phyloP scores from a whole-genome alignment of 208 protist genomes.

The Crithidia fasciculata region DNA sequence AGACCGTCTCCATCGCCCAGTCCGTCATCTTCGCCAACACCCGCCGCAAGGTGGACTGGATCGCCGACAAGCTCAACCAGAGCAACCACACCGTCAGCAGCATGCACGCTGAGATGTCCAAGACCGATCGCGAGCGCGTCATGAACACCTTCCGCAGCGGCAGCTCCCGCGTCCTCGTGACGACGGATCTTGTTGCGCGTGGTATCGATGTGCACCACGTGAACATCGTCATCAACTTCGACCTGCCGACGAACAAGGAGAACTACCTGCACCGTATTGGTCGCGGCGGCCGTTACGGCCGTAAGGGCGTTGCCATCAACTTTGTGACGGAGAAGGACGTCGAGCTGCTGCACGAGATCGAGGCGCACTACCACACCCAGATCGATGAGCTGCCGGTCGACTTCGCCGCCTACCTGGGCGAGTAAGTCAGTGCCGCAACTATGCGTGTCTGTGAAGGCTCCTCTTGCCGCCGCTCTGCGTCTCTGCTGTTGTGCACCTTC shows the following conservation, averaged over 20 bases:
- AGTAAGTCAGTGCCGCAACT: conserved; percentile 31
- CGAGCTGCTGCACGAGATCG: conserved; percentile 96
- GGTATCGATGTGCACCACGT: conserved; percentile 99
- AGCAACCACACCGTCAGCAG: conserved; percentile 94
- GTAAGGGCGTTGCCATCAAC: conserved; percentile 99
- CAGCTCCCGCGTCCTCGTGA: conserved; percentile 97
- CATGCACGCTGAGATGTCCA: conserved; percentile 98
- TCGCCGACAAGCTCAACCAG: conserved; percentile 94
- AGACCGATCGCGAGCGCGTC: conserved; percentile 97
- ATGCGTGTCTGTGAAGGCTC: no score
- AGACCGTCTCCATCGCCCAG: conserved; percentile 93
- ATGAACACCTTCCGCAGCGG: conserved; percentile 98
- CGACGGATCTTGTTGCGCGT: conserved; percentile 99
- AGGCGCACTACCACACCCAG: conserved; percentile 99
- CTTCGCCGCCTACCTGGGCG: conserved; percentile 88
- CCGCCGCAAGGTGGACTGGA: conserved; percentile 97
- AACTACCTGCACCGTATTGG: conserved; percentile 99
- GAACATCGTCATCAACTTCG: conserved; percentile 99
- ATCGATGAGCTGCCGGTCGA: conserved; percentile 99
- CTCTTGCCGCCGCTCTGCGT: no score
- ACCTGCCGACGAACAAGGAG: conserved; percentile 99
- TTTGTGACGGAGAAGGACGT: conserved; percentile 98
- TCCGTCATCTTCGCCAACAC: conserved; percentile 99
- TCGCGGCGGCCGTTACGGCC: conserved; percentile 99
- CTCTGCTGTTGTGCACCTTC: conserved; percentile 16